Base-by-base conservation (phyloP, 2,329 filamentous ascomycete species). In the Massarina eburnea region DNA sequence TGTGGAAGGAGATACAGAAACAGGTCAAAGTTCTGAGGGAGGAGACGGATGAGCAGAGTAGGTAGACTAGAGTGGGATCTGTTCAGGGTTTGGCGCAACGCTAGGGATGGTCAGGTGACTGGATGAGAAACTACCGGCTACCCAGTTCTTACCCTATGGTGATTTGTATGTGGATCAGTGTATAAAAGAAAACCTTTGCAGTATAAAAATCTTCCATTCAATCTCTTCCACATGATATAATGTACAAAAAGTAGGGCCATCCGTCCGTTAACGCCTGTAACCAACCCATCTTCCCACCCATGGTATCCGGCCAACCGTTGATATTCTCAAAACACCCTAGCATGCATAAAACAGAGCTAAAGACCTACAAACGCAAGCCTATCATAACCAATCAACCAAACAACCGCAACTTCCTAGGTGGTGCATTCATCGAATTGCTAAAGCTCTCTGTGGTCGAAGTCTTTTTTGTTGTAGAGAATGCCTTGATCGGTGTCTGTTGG, bases 1-100 rank as follows among this genome's bases (percentile, higher is more conserved):
- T 74, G 7, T 75, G 72, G 72, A 51, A 64, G 19, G 71, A 70
- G 54, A 61, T 75, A 3, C 70, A 73, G 61, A 67, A 70, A 50
- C 71, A 75, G 42, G 64, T 74, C 44, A 64, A 70, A 54, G 72
- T 72, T 20, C 50, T 75, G 38, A 58, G 63, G 41, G 71, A 73
- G 35, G 71, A 75, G 51, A 64, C 74, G 57, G 65, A 64, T 5
- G 54, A 62, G 37, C 51, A 62, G 45, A 34, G 37, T 17, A 35
- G 20, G 19, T 34, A 41, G 22, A 15, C 21, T 14, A 34, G 20
- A 8, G 21, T 45, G 29, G 42, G 37, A 34, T 3, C 4, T 19
- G 17, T 9, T 4, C n/a, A 24, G 35, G 9, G 18, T 8, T 10
- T 26, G 6, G 20, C 24, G 27, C 14, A 43, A n/a, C n/a, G n/a